These are phyloP conservation scores for Capronia epimyces DNA, from an alignment of 2,329 filamentous ascomycete species.

Conservation along the genomic window DNA sequence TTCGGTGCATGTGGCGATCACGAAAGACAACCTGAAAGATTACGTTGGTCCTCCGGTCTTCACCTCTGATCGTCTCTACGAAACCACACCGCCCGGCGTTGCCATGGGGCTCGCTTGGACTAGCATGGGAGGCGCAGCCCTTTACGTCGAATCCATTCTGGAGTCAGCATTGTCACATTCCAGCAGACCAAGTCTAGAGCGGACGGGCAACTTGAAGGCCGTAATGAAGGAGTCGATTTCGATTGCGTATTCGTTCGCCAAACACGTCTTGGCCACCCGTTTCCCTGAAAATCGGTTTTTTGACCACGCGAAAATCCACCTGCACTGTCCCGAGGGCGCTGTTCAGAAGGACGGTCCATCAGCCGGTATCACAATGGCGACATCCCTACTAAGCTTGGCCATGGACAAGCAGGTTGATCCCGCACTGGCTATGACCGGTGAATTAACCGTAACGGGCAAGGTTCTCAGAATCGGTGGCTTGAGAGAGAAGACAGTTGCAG, in stretches of 20 bases:
- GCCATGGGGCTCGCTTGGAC: slow-evolving; percentile 99
- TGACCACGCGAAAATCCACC: slow-evolving; percentile 86
- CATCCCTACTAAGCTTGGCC: slow-evolving; percentile 77
- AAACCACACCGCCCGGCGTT: slow-evolving; percentile 85
- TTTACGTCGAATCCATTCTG: slow-evolving; percentile 95
- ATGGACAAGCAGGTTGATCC: slow-evolving; percentile 73
- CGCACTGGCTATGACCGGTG: slow-evolving; percentile 94
- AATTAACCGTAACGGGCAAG: slow-evolving; percentile 94
- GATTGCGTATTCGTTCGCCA: slow-evolving; percentile 94
- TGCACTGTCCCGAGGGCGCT: slow-evolving; percentile 94
- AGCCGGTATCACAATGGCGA: slow-evolving; percentile 98
- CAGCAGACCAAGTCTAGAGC: slow-evolving; percentile 74
- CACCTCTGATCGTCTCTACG: slow-evolving; percentile 91
- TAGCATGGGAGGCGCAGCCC: slow-evolving; percentile 87
- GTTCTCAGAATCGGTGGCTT: slow-evolving; percentile 90
- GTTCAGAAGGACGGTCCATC: slow-evolving; percentile 90
- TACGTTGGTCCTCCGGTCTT: slow-evolving; percentile 95
- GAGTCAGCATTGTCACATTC: slow-evolving; percentile 70
- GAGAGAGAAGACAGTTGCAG: slow-evolving; percentile 94
- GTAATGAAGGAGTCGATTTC: slow-evolving; percentile 98
- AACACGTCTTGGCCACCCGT: slow-evolving; percentile 74
- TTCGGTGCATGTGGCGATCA: slow-evolving; percentile 76
- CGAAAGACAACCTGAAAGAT: slow-evolving; percentile 86
- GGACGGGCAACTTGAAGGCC: slow-evolving; percentile 87
- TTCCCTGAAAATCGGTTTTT: slow-evolving; percentile 94